Base-by-base conservation (phyloP, 208 protist genomes). In the Wallacemonas rigidus region DNA sequence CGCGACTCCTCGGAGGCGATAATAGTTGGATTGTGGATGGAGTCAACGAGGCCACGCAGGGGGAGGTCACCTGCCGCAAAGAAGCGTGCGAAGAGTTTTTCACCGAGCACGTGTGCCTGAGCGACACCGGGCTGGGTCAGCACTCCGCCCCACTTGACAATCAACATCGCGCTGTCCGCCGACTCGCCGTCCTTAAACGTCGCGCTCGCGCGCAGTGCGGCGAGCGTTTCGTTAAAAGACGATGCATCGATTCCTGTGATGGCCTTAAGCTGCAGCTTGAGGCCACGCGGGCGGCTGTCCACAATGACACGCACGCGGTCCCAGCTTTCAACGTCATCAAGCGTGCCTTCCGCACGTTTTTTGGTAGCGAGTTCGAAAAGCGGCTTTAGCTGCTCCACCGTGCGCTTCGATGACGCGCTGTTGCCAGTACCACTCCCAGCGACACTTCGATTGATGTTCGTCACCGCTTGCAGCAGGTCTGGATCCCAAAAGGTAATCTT, bases 71-170 rank as follows among this genome's bases (percentile, higher is more conserved):
- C 83, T 3, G 80, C 79, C 14, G 83, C 83, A 69, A 83, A 85
- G 70, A 88, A 88, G 60, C 83, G 83, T 5, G 83, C 80, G 43
- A 88, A 85, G 7, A 88, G 58, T 39, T 77, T 79, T 58, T 88
- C 80, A 4, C 85, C 85, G 56, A 87, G 79, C 44, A 81, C 67
- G 45, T 77, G 75, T 4, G 85, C 81, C 63, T 87, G 85, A 12
- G 69, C 60, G 69, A 83, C 77, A 56, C 85, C 85, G 17, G 79
- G 70, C 44, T 69, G 60, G 41, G 85, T 90, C 57, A 86, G 74
- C 39, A 81, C 75, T 9, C 85, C 85, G 15, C 85, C 85, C 85
- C 85, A 90, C 75, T 90, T 90, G 48, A 87, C 79, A 61, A 90
- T 78, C 2, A 87, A 64, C 58, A 83, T 51, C n/a, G 76, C 82